A percentile compares a stretch with the other conserved stretches of the same genome.
phyloP scores from a whole-genome alignment of 106 monocot genomes.

The Dendrobium catenatum region DNA sequence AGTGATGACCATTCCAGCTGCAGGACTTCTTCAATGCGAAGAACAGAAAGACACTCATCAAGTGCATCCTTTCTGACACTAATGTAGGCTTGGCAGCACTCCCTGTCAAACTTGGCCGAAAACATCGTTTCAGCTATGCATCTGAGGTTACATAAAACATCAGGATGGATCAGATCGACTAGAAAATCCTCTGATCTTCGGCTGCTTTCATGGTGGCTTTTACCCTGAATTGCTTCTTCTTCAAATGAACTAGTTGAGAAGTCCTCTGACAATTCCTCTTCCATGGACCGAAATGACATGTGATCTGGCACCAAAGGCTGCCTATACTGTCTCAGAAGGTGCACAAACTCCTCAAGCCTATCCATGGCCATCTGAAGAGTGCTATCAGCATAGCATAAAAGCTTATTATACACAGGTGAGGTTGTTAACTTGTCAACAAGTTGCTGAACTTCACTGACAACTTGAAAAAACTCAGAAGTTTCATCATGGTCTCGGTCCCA shows the following conservation, averaged over 20 bases:
- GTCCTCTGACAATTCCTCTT: conserved; percentile 33
- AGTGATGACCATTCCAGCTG: conserved; percentile 35
- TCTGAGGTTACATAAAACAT: conserved; percentile 33
- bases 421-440: conserved; percentile 22
- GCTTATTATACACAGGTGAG: conserved; percentile 6
- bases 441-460: conserved; percentile 32
- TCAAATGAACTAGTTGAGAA: conserved; percentile 42
- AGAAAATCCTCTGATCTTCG: conserved; percentile 21
- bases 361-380: conserved; percentile 53
- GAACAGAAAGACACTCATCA: conserved; percentile 47
- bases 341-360: conserved; percentile 61
- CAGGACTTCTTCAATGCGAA: conserved; percentile 52
- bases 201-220: conserved; percentile 11
- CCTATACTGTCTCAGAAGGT: conserved; percentile 31
- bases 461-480: conserved; percentile 31
- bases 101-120: conserved; percentile 44
- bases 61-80: conserved; percentile 34
- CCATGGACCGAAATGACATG: conserved; percentile 46
- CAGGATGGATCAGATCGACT: conserved; percentile 37
- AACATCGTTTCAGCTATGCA: conserved; percentile 57
- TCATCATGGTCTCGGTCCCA: conserved; percentile 29
- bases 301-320: conserved; percentile 37
- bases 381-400: conserved; percentile 16
- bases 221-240: conserved; percentile 36
- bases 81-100: conserved; percentile 60